Conservation (phyloP, 2,329 filamentous ascomycete genomes). For the Colletotrichum tanaceti region DNA sequence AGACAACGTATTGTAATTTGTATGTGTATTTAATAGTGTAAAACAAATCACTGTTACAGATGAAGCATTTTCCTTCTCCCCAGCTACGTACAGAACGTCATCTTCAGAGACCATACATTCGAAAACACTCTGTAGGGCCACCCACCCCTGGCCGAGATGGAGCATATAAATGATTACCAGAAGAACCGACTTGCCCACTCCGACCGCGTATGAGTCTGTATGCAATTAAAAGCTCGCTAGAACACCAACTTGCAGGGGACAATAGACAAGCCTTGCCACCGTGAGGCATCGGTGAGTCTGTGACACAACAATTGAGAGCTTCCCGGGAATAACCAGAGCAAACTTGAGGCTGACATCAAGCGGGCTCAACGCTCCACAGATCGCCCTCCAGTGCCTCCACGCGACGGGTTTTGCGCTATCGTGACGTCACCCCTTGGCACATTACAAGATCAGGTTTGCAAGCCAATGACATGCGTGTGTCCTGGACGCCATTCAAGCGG, state of each 20-base stretch:
- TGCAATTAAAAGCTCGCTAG: too few species aligned
- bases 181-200: too few species aligned
- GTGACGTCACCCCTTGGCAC: constrained; percentile 39
- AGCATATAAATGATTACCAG: too few species aligned
- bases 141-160: too few species aligned
- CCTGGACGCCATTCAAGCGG: not conserved
- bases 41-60: too few species aligned
- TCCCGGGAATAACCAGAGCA: not conserved
- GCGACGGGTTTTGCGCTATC: constrained; percentile 30
- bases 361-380: constrained; percentile 10
- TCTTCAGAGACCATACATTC: too few species aligned
- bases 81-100: too few species aligned
- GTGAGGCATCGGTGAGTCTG: not conserved
- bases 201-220: fast-evolving
- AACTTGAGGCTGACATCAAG: constrained; percentile 29
- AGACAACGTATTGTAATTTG: too few species aligned
- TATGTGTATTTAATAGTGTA: too few species aligned
- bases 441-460: constrained; percentile 33
- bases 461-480: not conserved
- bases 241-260: not conserved
- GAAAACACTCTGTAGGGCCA: too few species aligned
- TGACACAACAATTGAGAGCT: not conserved
- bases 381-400: constrained; percentile 5
- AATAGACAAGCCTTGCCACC: too few species aligned
- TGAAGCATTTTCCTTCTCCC: too few species aligned